These are phyloP conservation scores for Penicillium paradoxum DNA, from an alignment of 495 filamentous ascomycete species.

Conservation along the genomic window DNA sequence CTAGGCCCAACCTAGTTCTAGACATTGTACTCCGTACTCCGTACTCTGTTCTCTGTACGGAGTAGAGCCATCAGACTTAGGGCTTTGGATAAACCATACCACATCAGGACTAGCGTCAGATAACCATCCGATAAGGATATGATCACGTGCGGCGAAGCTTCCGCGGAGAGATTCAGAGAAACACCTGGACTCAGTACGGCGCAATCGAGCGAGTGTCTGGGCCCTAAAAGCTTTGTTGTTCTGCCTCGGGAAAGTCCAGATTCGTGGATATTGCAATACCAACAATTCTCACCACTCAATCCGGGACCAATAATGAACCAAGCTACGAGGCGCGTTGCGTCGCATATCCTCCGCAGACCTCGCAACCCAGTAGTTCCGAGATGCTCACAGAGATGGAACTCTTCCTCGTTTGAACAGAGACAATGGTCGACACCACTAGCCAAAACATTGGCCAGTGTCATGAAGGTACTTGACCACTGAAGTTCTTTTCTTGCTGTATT, in stretches of 20 bases:
- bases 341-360: constrained; percentile 27
- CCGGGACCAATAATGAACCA: constrained; percentile 26
- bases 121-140: constrained; percentile 18
- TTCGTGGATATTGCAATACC: neutral
- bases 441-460: constrained; percentile 74
- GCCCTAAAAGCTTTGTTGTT: neutral
- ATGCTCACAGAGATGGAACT: constrained; percentile 29
- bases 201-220: neutral
- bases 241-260: neutral
- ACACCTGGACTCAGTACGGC: neutral
- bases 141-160: constrained; percentile 33
- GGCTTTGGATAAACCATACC: neutral
- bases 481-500: neutral
- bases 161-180: constrained; percentile 20
- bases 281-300: neutral
- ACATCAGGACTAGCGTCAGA: neutral
- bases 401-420: constrained; percentile 39
- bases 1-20: too few relatives aligned
- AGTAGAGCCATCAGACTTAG: too few relatives aligned
- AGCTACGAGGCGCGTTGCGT: constrained; percentile 30
- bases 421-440: constrained; percentile 90
- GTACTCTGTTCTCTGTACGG: too few relatives aligned
- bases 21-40: too few relatives aligned
- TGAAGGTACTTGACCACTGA: constrained; percentile 53
- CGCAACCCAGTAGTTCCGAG: constrained; percentile 12